Conservation (phyloP, 768 basidiomycete genomes). For the Mycena galopus region DNA sequence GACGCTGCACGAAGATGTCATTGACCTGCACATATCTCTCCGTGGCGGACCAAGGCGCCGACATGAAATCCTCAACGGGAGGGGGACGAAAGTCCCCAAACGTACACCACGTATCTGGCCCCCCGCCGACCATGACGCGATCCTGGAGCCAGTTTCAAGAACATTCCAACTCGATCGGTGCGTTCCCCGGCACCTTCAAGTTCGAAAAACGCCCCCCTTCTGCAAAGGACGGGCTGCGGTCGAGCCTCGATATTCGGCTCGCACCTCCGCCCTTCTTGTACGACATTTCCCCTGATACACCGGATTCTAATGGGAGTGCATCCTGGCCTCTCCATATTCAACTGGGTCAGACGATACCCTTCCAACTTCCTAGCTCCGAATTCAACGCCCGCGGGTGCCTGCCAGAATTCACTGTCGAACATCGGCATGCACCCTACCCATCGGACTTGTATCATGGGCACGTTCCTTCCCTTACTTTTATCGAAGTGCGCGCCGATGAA, state of each 20-base stretch:
- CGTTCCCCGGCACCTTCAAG: background rate
- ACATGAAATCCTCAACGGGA: background rate
- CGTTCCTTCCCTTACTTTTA: too few species aligned
- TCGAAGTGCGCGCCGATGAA: background rate
- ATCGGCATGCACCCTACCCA: background rate
- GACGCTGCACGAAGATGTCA: background rate
- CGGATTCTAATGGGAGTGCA: background rate
- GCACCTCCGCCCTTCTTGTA: background rate
- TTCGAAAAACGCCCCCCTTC: background rate
- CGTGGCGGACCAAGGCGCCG: background rate
- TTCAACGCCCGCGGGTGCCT: background rate
- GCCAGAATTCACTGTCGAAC: background rate
- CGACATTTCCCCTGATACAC: background rate
- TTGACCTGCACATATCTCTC: conserved; percentile 1
- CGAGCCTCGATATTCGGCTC: background rate
- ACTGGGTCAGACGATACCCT: background rate
- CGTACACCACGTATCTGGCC: background rate
- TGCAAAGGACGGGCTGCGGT: background rate
- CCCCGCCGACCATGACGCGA: background rate
- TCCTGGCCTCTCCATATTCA: background rate
- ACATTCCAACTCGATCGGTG: background rate
- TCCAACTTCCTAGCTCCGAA: background rate
- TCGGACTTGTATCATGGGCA: background rate
- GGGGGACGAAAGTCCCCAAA: background rate
- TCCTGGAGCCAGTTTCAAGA: background rate